Evolutionary conservation across 345 rosid species (phyloP), one percentile per base, ranked within the genome.

Genomic region (Durio zibethinus): DNA sequence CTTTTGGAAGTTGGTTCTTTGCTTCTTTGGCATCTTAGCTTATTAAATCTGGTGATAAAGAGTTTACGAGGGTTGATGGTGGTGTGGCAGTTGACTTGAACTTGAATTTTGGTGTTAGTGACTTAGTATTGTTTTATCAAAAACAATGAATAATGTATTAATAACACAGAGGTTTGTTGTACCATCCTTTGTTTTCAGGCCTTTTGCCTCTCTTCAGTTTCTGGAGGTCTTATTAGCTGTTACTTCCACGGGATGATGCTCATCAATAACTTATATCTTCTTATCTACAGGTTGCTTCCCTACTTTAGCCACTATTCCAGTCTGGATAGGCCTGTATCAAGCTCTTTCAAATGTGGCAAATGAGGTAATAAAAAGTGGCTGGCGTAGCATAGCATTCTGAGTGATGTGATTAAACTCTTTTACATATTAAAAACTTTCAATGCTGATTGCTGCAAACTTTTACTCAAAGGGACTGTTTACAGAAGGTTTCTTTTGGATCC

Each of bases 401-500:
- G 70, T 52, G 45, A 64, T 53, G n/a, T 47, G 23, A 38, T 57
- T n/a, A 38, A 29, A 54, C 27, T 4, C 23, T 47, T 42, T 36
- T 12, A 16, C 9, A 45, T 59, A 20, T 59, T 18, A 18, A 76
- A 18, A 62, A 47, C 59, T 42, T 42, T 61, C 52, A n/a, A 45
- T 75, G 78, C 78, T 77, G 71, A 76, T 82, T 65, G 50, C 61
- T 54, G 71, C 16, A 73, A 62, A 63, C 38, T 27, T 83, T 72
- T 77, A 52, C 57, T 73, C 80, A 45, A 78, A 95, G 99, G 98
- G 98, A 52, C 73, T 92, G 64, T 83, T 93, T 64, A 95, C 97
- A 45, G 98, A 95, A 87, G 99, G 99, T 62, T 95, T 95, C 93
- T 92, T 95, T 80, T 95, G 99, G 98, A 95, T 95, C 72, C 99